phyloP scores from a whole-genome alignment of 345 rosid species.

The Excoecaria agallocha region DNA sequence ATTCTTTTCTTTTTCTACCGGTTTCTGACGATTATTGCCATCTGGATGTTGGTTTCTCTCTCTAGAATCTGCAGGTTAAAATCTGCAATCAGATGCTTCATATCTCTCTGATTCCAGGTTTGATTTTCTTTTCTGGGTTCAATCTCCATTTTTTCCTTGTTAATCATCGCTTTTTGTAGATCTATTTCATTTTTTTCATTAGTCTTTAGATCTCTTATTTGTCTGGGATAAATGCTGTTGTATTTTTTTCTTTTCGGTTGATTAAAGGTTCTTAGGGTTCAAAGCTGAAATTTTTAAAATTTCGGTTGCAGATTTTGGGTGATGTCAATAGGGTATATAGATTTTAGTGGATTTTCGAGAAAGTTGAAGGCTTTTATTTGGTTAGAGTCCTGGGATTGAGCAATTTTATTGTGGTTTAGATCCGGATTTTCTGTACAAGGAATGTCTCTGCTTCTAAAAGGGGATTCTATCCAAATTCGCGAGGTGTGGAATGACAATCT shows the following conservation, averaged over 20 bases:
- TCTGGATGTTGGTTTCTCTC: slow-evolving; percentile 11
- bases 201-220: background rate
- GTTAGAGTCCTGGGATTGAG: slow-evolving; percentile 12
- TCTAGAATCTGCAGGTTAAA: slow-evolving; percentile 19
- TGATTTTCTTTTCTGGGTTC: background rate
- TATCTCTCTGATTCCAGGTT: slow-evolving; percentile 9
- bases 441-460: slow-evolving; percentile 56
- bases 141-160: too few relatives aligned
- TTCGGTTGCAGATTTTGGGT: slow-evolving; percentile 14
- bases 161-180: background rate
- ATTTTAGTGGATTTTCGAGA: slow-evolving; percentile 6
- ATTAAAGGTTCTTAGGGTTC: background rate
- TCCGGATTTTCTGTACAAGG: background rate
- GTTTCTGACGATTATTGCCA: background rate
- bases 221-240: background rate
- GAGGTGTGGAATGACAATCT: slow-evolving; percentile 72
- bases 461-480: slow-evolving; percentile 57
- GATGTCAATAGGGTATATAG: slow-evolving; percentile 4
- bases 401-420: background rate
- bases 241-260: background rate
- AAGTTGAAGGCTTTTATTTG: background rate
- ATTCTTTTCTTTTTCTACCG: background rate
- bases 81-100: slow-evolving; percentile 13
- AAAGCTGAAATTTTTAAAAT: slow-evolving; percentile 1
- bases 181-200: background rate